Percentiles rank a stretch among this genome's conserved stretches.
Conservation (phyloP, 208 protist species). For the Crithidia sp. region DNA sequence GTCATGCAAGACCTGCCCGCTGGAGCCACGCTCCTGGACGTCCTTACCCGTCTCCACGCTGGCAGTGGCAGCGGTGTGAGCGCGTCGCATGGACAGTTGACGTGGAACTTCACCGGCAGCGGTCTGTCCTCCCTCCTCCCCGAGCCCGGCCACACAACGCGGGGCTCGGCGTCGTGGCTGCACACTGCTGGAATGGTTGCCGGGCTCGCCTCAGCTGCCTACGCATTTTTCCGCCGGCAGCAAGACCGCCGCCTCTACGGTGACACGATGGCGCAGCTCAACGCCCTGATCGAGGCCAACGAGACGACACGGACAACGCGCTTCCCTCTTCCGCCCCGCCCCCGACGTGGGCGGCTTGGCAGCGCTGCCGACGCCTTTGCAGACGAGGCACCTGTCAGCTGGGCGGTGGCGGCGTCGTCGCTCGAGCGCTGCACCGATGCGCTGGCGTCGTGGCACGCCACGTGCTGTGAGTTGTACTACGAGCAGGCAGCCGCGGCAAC, state of each 20-base stretch:
- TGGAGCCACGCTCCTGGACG: conserved; percentile 1
- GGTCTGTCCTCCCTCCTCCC: neutral
- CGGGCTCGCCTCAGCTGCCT: conserved; percentile 15
- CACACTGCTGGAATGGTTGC: conserved; percentile 10
- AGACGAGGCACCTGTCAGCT: conserved; percentile 13
- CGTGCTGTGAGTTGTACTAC: conserved; percentile 30
- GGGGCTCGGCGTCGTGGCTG: conserved; percentile 1
- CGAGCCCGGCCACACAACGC: neutral
- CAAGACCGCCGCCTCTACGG: conserved; percentile 18
- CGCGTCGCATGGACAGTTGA: neutral
- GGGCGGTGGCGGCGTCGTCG: conserved; percentile 14
- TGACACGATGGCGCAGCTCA: conserved; percentile 22
- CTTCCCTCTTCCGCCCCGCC: neutral
- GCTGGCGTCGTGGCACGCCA: conserved; percentile 38
- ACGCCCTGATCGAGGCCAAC: conserved; percentile 17
- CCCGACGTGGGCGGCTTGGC: conserved; percentile 2
- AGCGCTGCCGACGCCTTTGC: conserved; percentile 2
- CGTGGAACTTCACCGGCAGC: conserved; percentile 22
- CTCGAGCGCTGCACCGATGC: conserved; percentile 14
- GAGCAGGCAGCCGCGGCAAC: conserved; percentile 25
- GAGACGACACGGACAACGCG: conserved; percentile 6
- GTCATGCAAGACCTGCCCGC: conserved; percentile 9
- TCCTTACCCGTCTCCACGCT: neutral
- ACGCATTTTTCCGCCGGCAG: conserved; percentile 21
- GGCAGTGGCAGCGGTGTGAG: neutral